Conservation (phyloP, 345 rosid species). For the Moringa oleifera region DNA sequence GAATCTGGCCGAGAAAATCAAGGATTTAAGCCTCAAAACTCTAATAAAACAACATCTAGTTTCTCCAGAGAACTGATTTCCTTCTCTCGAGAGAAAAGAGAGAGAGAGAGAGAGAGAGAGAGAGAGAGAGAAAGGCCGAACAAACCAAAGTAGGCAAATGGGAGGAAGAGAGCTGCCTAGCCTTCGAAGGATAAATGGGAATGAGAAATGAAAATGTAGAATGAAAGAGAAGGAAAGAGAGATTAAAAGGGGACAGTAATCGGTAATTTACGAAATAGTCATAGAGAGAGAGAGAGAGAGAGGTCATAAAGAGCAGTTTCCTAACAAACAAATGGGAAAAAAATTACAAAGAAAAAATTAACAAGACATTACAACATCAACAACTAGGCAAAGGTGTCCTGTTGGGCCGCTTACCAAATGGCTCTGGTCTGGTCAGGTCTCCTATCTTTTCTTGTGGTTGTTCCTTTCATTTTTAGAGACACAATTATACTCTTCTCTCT, state of each 20-base stretch:
- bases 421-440: constrained; percentile 1
- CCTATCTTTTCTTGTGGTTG: not conserved
- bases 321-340: constrained; percentile 4
- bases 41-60: not conserved
- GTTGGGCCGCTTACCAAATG: constrained; percentile 32
- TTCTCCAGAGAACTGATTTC: not conserved
- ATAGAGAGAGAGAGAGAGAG: not conserved
- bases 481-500: too few species aligned
- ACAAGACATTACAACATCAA: constrained; percentile 5
- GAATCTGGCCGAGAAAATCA: constrained; percentile 10
- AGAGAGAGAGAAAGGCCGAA: constrained; percentile 14
- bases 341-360: not conserved
- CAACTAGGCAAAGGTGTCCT: constrained; percentile 12
- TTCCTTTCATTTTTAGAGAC: too few species aligned
- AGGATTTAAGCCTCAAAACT: not conserved
- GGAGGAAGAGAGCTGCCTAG: constrained; percentile 13
- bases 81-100: constrained; percentile 22
- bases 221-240: constrained; percentile 5
- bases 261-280: constrained; percentile 28
- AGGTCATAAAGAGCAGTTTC: constrained; percentile 16
- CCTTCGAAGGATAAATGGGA: constrained; percentile 15
- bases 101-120: constrained; percentile 16
- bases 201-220: not conserved
- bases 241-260: constrained; percentile 20
- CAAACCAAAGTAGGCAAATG: constrained; percentile 12